Conservation (phyloP, 129 eudicot genomes). For the Arctium lappa region DNA sequence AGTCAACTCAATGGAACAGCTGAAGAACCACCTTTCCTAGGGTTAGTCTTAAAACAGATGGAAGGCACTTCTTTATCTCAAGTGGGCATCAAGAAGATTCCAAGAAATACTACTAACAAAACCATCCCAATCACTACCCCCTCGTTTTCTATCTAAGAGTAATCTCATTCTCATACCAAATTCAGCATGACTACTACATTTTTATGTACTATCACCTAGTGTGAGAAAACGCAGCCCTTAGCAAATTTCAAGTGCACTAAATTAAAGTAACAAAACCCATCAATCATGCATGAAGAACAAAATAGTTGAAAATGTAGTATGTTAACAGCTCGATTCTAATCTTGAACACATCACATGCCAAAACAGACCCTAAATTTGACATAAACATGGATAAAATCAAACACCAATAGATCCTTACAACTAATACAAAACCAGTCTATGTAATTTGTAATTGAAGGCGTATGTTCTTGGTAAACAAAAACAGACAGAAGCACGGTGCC, state of each 20-base stretch:
- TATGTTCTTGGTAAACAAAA: too few relatives aligned
- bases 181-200: background rate
- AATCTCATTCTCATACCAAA: background rate
- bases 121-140: background rate
- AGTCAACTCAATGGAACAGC: background rate
- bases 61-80: background rate
- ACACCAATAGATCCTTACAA: background rate
- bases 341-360: background rate
- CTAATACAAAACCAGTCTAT: background rate
- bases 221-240: background rate
- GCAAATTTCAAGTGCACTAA: background rate
- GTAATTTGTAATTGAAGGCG: too few relatives aligned
- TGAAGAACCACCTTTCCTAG: background rate
- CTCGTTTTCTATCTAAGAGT: background rate
- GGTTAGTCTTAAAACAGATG: background rate
- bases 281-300: background rate
- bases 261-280: background rate
- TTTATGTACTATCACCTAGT: background rate
- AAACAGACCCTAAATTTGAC: background rate
- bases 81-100: background rate
- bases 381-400: background rate
- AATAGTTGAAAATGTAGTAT: background rate
- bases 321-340: background rate
- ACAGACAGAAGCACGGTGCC: background rate
- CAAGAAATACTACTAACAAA: too few relatives aligned